phyloP scores from a whole-genome alignment of 352 stramenopile species.

The Globisporangium heterothallicum region DNA sequence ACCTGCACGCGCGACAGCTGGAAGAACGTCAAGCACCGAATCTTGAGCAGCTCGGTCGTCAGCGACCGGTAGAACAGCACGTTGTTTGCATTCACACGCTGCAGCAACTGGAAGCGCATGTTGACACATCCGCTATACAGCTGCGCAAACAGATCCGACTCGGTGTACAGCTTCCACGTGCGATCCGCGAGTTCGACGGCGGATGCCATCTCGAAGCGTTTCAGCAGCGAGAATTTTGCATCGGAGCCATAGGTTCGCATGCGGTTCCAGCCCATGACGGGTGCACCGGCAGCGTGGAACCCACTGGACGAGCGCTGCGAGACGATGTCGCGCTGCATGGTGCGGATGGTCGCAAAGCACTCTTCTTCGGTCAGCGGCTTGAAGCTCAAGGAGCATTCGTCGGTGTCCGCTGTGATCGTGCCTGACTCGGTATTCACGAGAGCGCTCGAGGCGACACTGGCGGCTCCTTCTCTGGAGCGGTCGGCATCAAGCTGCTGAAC shows the following conservation, averaged over 20 bases:
- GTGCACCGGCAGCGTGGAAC: conserved; percentile 15
- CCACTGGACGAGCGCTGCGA: conserved; percentile 11
- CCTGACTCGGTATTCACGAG: neutral
- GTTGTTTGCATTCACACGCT: conserved; percentile 28
- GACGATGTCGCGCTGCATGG: conserved; percentile 9
- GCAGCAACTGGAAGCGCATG: conserved; percentile 28
- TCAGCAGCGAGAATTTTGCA: conserved; percentile 26
- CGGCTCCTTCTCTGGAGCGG: conserved; percentile 5
- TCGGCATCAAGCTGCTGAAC: neutral
- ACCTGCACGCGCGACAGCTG: conserved; percentile 22
- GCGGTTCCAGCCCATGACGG: conserved; percentile 31
- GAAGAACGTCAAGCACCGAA: conserved; percentile 29
- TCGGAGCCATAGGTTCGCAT: conserved; percentile 21
- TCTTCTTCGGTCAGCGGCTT: conserved; percentile 18
- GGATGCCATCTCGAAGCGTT: conserved; percentile 17
- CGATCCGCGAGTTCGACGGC: conserved; percentile 13
- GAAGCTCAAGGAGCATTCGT: conserved; percentile 20
- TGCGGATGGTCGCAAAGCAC: conserved; percentile 17
- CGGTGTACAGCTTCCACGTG: conserved; percentile 25
- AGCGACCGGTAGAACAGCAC: conserved; percentile 27
- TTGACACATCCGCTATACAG: conserved; percentile 30
- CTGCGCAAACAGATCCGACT: conserved; percentile 21
- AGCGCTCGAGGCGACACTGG: neutral
- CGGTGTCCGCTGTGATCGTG: conserved; percentile 10
- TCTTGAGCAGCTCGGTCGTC: conserved; percentile 19